Evolutionary conservation across 140 eudicot genomes (phyloP), one percentile per base, ranked within the genome.

Genomic region (Oenanthe javanica): DNA sequence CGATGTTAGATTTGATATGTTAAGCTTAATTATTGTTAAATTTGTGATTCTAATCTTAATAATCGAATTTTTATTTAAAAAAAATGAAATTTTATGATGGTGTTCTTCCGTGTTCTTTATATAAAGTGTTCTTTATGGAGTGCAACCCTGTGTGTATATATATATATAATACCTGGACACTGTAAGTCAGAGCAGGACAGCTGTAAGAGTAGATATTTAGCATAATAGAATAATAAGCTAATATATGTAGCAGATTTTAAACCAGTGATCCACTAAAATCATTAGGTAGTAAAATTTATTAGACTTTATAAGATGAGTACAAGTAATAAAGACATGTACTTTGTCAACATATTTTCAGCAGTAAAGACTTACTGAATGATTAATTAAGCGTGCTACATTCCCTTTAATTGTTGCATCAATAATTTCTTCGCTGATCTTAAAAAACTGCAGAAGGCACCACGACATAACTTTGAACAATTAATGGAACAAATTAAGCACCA

Each of bases 391-490:
- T 2, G 88, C 97, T 48, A 93, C 88, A 51, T 91, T 93, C 82
- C 98, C 98, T 76, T 82, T 89, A 59, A 84, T 66, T 77, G 98
- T 93, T 49, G 98, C 97, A 74, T 93, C 98, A 79, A 93, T 86
- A 8, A 90, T 77, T 83, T 93, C 92, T 57, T 93, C 96, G 45
- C 97, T 88, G 87, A 90, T 81, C 86, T 89, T 91, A 54, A 93
- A 90, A 63, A 93, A 92, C 97, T 93, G 96, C 90, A 88, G 0
- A 75, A 64, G 70, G 76, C n/a, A 77, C 50, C 25, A 18, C 55
- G 1, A 3, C 14, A 51, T 14, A 51, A 15, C 21, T 51, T 51
- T 15, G 16, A 14, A 13, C 19, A 51, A 51, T 51, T 42, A 67
- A 45, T 79, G 54, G 40, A 38, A 5, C 6, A 72, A 79, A 27